Conservation (phyloP, 257 asterid species). For the Capsicum chinense region DNA sequence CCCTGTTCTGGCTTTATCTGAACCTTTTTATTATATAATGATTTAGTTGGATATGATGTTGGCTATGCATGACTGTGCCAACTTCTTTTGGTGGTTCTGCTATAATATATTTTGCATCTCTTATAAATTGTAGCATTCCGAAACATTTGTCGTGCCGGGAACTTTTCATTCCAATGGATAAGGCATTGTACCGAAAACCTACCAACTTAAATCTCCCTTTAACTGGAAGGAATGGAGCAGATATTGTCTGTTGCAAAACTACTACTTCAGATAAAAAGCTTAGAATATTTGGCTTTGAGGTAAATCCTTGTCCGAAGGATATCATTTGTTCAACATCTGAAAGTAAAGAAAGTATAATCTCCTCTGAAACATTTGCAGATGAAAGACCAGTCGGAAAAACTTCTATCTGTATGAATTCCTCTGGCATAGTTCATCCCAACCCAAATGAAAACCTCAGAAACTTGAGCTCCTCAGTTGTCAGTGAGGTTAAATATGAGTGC, state of each 20-base stretch:
- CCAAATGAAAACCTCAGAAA: slow-evolving; percentile 10
- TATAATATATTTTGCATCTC: background rate
- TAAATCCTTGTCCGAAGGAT: slow-evolving; percentile 23
- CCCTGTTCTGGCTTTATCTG: slow-evolving; percentile 20
- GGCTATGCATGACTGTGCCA: slow-evolving; percentile 13
- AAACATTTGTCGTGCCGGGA: background rate
- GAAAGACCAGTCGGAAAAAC: background rate
- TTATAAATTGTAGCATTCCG: background rate
- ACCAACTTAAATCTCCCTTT: slow-evolving; percentile 20
- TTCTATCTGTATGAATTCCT: background rate
- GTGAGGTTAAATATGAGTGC: slow-evolving; percentile 21
- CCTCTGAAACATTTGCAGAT: slow-evolving; percentile 8
- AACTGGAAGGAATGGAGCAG: slow-evolving; percentile 16
- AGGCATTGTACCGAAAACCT: slow-evolving; percentile 16
- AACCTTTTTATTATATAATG: slow-evolving; percentile 2
- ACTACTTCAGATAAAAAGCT: slow-evolving; percentile 27
- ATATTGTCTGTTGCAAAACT: slow-evolving; percentile 11
- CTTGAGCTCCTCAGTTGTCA: background rate
- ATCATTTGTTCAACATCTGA: background rate
- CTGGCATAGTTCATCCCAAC: background rate
- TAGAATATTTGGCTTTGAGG: slow-evolving; percentile 37
- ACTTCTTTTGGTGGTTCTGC: background rate
- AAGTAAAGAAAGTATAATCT: slow-evolving; percentile 13
- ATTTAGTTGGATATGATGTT: slow-evolving; percentile 19
- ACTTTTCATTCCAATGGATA: slow-evolving; percentile 26